These are phyloP conservation scores for Lipomyces mesembrius DNA, from an alignment of 805 yeast species.

Conservation along the genomic window DNA sequence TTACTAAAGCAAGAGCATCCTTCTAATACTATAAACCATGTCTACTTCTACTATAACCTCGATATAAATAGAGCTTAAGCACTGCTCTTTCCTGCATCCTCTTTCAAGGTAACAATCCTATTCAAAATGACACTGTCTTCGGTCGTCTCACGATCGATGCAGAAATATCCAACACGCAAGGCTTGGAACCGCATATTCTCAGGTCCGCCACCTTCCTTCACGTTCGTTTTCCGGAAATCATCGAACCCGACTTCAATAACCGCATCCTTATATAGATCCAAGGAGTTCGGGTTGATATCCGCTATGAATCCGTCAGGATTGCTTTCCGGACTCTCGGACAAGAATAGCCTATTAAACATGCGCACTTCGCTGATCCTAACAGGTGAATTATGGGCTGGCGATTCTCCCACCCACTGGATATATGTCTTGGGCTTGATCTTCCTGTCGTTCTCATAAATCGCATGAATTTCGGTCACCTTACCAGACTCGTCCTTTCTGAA, in stretches of 20 bases:
- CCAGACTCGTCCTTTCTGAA: conserved; percentile 68
- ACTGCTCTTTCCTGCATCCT: conserved; percentile 51
- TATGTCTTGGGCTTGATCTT: conserved; percentile 86
- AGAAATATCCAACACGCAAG: conserved; percentile 92
- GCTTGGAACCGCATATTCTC: conserved; percentile 98
- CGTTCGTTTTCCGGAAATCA: conserved; percentile 67
- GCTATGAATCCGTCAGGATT: conserved; percentile 86
- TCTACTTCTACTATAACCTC: not conserved
- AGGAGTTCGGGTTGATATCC: conserved; percentile 82
- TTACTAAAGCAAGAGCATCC: not conserved
- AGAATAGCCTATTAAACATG: conserved; percentile 83
- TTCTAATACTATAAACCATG: not conserved
- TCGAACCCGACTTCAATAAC: conserved; percentile 77
- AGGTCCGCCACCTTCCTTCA: conserved; percentile 57
- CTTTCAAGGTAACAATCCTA: conserved; percentile 91
- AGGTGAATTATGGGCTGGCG: conserved; percentile 64
- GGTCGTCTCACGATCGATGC: conserved; percentile 78
- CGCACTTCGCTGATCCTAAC: conserved; percentile 74
- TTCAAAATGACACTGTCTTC: conserved; percentile 71
- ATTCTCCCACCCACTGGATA: conserved; percentile 93
- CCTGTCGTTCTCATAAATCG: conserved; percentile 73
- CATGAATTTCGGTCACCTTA: conserved; percentile 69
- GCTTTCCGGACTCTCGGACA: conserved; percentile 86
- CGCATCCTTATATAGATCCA: conserved; percentile 65
- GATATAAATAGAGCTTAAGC: not conserved